Evolutionary conservation across 257 asterid species (phyloP), one percentile per base, ranked within the genome.

Genomic region (Solanum etuberosum): DNA sequence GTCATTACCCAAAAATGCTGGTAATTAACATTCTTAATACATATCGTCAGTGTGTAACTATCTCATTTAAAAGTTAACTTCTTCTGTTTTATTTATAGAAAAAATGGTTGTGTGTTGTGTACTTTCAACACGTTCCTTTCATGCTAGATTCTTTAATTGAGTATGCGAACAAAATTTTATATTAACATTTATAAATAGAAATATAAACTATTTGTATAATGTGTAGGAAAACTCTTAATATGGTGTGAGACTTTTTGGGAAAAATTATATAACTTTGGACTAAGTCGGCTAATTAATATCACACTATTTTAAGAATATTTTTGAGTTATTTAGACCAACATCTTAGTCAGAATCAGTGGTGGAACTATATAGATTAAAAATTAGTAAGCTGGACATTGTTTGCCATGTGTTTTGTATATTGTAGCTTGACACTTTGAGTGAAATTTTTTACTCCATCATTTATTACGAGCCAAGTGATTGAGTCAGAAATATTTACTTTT

Each of bases 1-100:
- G 90, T 91, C 98, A 25, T 85, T 96, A 68, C 99, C 99, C 78
- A 93, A 93, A 86, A 94, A 96, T 92, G 98, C 99, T 73, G 99
- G 84, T 78, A 73, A 34, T 67, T 63, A 67, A 67, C 10, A 20
- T 54, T 21, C 0, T 11, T 12, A 9, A 25, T 43, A 43, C 18
- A 43, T 43, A 29, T 0, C 1, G 23, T 7, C 16, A 31, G 11
- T 20, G 7, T 23, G 3, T 42, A 27, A 42, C 0, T 1, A 42
- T 42, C n/a, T 77, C 14, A 25, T 74, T 21, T 21, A 38, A 38
- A 38, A 35, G 3, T 8, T 51, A 16, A 2, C 9, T 16, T 51
- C 3, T 48, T 4, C 6, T 31, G 31, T 0, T 23, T 59, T 59
- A 6, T 57, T 20, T 18, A 18, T 57, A 20, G 1, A 3, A 68